Conservation (phyloP, 2,329 filamentous ascomycete species). For the Calonectria leucothoes region DNA sequence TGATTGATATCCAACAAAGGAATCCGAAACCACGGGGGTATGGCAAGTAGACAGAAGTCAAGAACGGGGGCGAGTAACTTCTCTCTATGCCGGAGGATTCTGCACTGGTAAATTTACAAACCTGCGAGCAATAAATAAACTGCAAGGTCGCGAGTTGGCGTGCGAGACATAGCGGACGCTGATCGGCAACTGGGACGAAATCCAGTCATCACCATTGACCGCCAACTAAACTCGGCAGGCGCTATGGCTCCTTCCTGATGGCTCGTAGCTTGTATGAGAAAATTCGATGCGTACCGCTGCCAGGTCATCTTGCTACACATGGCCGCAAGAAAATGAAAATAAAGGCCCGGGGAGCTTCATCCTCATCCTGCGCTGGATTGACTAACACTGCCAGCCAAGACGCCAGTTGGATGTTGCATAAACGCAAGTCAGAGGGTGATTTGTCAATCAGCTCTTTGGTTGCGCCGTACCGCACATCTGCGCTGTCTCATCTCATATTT, state of each 20-base stretch:
- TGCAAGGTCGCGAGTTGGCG: background rate
- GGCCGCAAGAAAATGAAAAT: background rate
- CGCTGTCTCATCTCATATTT: slow-evolving; percentile 38
- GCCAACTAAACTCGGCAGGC: background rate
- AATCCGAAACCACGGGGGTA: background rate
- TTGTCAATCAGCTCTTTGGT: slow-evolving; percentile 14
- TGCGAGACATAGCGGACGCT: background rate
- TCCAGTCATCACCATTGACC: background rate
- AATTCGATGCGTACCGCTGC: background rate
- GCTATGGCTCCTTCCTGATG: background rate
- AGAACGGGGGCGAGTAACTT: background rate
- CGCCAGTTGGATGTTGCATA: slow-evolving; percentile 34
- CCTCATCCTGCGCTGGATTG: slow-evolving; percentile 1
- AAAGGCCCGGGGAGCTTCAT: background rate
- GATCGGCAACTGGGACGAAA: background rate
- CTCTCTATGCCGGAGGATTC: background rate
- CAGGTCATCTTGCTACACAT: background rate
- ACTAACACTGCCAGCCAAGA: slow-evolving; percentile 19
- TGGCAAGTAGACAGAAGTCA: background rate
- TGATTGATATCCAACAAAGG: too few relatives aligned
- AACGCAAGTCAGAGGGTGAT: slow-evolving; percentile 28
- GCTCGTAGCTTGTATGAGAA: background rate
- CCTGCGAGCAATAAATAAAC: background rate
- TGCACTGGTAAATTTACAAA: background rate
- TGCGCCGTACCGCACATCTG: slow-evolving; percentile 35